These are phyloP conservation scores for Phytophthora brassicae DNA, from an alignment of 352 stramenopile genomes.

Conservation along the genomic window DNA sequence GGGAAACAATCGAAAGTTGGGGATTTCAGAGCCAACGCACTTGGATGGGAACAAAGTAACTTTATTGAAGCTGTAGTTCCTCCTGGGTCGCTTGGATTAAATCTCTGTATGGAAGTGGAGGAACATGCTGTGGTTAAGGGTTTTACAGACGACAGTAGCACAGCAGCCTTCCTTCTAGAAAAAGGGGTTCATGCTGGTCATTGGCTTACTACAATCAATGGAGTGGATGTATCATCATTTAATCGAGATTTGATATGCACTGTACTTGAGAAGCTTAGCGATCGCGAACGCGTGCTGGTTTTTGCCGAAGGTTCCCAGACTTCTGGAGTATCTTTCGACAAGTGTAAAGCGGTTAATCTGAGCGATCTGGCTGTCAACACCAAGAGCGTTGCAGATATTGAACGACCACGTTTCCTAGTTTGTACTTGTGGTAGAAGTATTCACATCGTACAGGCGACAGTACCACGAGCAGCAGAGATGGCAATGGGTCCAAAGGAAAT, in stretches of 20 bases:
- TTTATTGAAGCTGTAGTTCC: slow-evolving; percentile 40
- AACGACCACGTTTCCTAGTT: slow-evolving; percentile 54
- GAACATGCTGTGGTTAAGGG: slow-evolving; percentile 57
- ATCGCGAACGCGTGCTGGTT: slow-evolving; percentile 50
- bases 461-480: slow-evolving; percentile 64
- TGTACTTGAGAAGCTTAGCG: slow-evolving; percentile 54
- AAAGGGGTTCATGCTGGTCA: slow-evolving; percentile 44
- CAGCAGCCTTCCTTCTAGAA: slow-evolving; percentile 30
- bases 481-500: slow-evolving; percentile 52
- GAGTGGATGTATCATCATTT: slow-evolving; percentile 46
- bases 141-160: slow-evolving; percentile 53
- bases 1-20: slow-evolving; percentile 8
- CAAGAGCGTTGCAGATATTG: slow-evolving; percentile 32
- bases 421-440: slow-evolving; percentile 61
- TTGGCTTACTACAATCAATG: slow-evolving; percentile 56
- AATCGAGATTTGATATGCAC: slow-evolving; percentile 41
- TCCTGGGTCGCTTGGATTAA: slow-evolving; percentile 55
- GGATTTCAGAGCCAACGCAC: neutral
- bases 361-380: slow-evolving; percentile 9
- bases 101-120: slow-evolving; percentile 58
- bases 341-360: slow-evolving; percentile 12
- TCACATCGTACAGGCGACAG: slow-evolving; percentile 47
- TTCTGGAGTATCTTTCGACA: neutral
- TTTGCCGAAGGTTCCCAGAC: slow-evolving; percentile 47
- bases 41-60: slow-evolving; percentile 29